These are phyloP conservation scores for Drechslerella dactyloides DNA, from an alignment of 2,329 filamentous ascomycete species.

Conservation along the genomic window DNA sequence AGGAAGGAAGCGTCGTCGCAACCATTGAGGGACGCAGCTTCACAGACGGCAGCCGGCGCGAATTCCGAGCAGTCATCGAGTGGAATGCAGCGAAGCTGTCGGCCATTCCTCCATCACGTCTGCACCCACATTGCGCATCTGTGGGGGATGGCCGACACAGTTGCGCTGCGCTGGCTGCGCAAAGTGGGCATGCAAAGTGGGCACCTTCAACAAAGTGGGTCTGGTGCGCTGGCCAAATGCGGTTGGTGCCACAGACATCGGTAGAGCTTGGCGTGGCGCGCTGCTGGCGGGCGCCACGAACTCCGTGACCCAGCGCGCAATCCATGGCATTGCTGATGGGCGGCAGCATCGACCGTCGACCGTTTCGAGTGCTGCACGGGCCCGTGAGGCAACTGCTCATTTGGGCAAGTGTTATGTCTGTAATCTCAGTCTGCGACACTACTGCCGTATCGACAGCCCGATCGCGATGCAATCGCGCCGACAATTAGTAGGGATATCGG, in stretches of 20 bases:
- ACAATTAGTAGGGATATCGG: constrained; percentile 5
- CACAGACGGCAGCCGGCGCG: constrained; percentile 18
- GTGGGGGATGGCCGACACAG: constrained; percentile 3
- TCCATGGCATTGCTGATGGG: constrained; percentile 24
- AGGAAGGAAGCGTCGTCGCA: not conserved
- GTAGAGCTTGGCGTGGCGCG: constrained; percentile 28
- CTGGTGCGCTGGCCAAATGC: constrained; percentile 39
- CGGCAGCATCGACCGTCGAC: constrained; percentile 31
- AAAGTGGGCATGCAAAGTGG: too few species aligned
- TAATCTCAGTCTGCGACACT: constrained; percentile 31
- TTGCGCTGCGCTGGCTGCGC: constrained; percentile 36
- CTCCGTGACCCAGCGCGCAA: constrained; percentile 23
- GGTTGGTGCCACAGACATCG: constrained; percentile 45
- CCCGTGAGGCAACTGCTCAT: not conserved
- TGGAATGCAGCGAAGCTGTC: constrained; percentile 28
- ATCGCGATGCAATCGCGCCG: constrained; percentile 38
- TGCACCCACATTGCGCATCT: not conserved
- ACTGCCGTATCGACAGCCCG: constrained; percentile 12
- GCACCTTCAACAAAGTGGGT: constrained; percentile 29
- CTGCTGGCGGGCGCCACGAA: constrained; percentile 32
- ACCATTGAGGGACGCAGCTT: constrained; percentile 4
- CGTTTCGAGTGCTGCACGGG: constrained; percentile 47
- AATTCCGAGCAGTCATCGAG: constrained; percentile 24
- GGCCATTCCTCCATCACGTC: constrained; percentile 18
- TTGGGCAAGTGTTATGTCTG: not conserved